Base-by-base conservation (phyloP, 495 filamentous ascomycete species). In the Cercophora newfieldiana region DNA sequence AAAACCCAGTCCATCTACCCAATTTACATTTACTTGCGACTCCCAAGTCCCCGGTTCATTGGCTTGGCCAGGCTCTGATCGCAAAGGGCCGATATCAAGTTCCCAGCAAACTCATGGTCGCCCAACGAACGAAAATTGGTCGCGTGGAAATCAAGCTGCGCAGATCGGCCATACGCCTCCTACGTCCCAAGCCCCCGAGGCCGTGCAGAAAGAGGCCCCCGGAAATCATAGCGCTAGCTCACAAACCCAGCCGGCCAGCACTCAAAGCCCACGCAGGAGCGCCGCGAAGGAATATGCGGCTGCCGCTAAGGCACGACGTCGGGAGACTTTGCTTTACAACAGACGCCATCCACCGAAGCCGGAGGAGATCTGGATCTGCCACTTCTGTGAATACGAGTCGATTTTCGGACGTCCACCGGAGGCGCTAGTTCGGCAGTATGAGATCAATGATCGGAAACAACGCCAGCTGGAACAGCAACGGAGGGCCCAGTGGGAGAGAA, bases 21-120 rank as follows among this genome's bases (percentile, higher is more conserved):
- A 96, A 68, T 97, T 97, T 70, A 97, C 93, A 18, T 97, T 97
- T 75, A 95, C 90, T 1, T 94, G 91, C 75, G 90, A 92, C 64
- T 80, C 84, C 0, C 82, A 83, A 61, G 81, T 83, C 12, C 80
- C 82, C 7, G 79, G 78, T 3, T 71, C 74, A n/a, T 50, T 78
- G 21, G 70, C 79, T 26, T 85, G 82, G 83, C 80, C 83, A 33
- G 82, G 77, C 55, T 89, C 90, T 1, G 89, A 92, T 69, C 57
- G 65, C 26, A 67, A 61, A 65, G 8, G 67, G 24, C 24, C 59
- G 18, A 51, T 61, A 37, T 62, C 50, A 19, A 19, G 59, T 2
- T 61, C 64, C 21, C 67, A 69, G 30, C 22, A 55, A 28, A 14
- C 61, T 25, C 18, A 60, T 18, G 7, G 61, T 19, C 57, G 57